phyloP scores from a whole-genome alignment of 345 rosid genomes.

The Camelina hispida region DNA sequence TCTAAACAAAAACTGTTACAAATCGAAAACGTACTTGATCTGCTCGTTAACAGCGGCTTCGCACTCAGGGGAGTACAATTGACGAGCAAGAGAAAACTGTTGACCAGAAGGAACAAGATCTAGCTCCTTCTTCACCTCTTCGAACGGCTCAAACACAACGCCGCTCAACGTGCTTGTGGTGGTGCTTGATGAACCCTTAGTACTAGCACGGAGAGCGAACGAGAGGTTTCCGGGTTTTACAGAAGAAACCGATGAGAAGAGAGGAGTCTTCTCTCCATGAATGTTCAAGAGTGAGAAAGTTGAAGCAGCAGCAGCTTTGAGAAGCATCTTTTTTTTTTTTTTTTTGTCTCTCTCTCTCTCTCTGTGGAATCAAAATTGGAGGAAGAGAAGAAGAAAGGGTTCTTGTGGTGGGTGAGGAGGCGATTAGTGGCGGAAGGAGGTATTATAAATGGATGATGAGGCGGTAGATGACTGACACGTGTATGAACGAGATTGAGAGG shows the following conservation, averaged over 20 bases:
- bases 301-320: slow-evolving; percentile 44
- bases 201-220: slow-evolving; percentile 32
- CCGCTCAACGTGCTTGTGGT: slow-evolving; percentile 24
- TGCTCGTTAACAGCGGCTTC: slow-evolving; percentile 79
- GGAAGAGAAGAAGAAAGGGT: not conserved
- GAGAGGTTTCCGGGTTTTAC: slow-evolving; percentile 32
- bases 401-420: slow-evolving; percentile 9
- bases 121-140: slow-evolving; percentile 74
- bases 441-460: slow-evolving; percentile 35
- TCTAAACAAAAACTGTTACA: not conserved
- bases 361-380: slow-evolving; percentile 8
- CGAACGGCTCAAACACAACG: slow-evolving; percentile 65
- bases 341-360: not conserved
- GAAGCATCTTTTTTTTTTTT: slow-evolving; percentile 48
- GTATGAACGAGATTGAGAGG: slow-evolving; percentile 46
- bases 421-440: slow-evolving; percentile 25
- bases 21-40: slow-evolving; percentile 61
- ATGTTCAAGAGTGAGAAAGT: slow-evolving; percentile 47
- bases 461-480: slow-evolving; percentile 52
- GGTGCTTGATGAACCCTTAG: slow-evolving; percentile 27
- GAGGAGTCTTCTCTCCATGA: slow-evolving; percentile 39
- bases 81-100: slow-evolving; percentile 70
- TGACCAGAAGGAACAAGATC: slow-evolving; percentile 58
- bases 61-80: slow-evolving; percentile 55
- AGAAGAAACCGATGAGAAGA: slow-evolving; percentile 35